These are phyloP conservation scores for Aspergillus pseudoviridinutans DNA, from an alignment of 2,329 filamentous ascomycete genomes.

Conservation along the genomic window DNA sequence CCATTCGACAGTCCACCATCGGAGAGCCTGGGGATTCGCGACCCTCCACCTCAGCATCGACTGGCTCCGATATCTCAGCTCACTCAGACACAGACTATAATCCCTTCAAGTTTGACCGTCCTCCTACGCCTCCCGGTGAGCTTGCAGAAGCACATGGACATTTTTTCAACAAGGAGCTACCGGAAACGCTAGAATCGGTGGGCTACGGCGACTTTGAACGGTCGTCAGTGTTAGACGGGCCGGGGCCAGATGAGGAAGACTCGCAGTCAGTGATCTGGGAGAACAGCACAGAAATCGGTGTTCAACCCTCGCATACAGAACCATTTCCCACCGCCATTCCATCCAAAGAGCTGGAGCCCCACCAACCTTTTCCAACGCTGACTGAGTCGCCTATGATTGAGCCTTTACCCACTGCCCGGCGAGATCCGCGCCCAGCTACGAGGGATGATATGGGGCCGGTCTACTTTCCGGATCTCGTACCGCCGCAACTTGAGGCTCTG, in stretches of 20 bases:
- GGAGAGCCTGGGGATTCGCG: constrained; percentile 30
- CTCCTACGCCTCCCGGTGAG: constrained; percentile 22
- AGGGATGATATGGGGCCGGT: constrained; percentile 17
- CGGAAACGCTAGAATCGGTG: constrained; percentile 43
- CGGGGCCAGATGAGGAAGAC: constrained; percentile 55
- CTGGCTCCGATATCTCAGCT: constrained; percentile 20
- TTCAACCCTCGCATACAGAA: constrained; percentile 13
- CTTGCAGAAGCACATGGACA: constrained; percentile 10
- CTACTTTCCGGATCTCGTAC: constrained; percentile 36
- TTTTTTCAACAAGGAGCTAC: constrained; percentile 44
- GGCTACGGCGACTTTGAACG: constrained; percentile 48
- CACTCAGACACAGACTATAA: constrained; percentile 40
- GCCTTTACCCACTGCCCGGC: constrained; percentile 20
- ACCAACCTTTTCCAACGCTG: constrained; percentile 5
- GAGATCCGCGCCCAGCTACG: constrained; percentile 4
- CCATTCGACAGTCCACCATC: constrained; percentile 12
- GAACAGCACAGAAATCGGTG: constrained; percentile 10
- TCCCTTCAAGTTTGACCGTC: constrained; percentile 41
- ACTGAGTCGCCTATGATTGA: constrained; percentile 17
- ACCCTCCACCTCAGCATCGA: constrained; percentile 37
- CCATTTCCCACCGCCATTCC: constrained; percentile 25
- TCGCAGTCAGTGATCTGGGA: constrained; percentile 37
- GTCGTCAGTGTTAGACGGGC: constrained; percentile 51
- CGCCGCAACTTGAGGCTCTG: constrained; percentile 38
- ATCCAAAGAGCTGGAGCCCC: constrained; percentile 10